A percentile compares a stretch with the other conserved stretches of the same genome.
Evolutionary conservation across 2,329 filamentous ascomycete genomes (phyloP).

Genomic region (Pyrenochaeta sp.): DNA sequence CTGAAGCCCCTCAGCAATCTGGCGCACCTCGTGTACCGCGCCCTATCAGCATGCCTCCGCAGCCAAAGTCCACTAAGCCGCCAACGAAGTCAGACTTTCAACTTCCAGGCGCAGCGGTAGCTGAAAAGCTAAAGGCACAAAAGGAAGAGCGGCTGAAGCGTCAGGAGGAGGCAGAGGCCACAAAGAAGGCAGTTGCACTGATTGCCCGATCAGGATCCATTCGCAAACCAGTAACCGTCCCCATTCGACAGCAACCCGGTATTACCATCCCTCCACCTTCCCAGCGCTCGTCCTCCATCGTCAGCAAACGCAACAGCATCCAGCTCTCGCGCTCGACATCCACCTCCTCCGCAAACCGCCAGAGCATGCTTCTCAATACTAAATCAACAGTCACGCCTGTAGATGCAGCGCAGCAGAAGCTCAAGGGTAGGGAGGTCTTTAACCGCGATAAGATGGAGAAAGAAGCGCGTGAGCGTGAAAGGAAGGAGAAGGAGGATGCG

Average conservation of each 20-base stretch:
- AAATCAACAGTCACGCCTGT: slow-evolving; percentile 40
- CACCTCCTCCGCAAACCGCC: slow-evolving; percentile 34
- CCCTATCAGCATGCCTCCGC: slow-evolving; percentile 55
- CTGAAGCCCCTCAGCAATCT: slow-evolving; percentile 15
- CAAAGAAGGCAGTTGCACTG: slow-evolving; percentile 49
- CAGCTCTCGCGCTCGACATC: slow-evolving; percentile 28
- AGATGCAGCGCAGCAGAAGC: slow-evolving; percentile 40
- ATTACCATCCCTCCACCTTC: slow-evolving; percentile 24
- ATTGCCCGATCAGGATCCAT: slow-evolving; percentile 47
- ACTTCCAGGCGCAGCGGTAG: slow-evolving; percentile 63
- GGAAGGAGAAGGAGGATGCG: slow-evolving; percentile 58
- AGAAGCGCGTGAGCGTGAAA: slow-evolving; percentile 50
- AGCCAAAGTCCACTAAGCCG: slow-evolving; percentile 59
- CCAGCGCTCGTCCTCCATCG: slow-evolving; percentile 25
- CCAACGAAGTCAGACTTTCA: slow-evolving; percentile 61
- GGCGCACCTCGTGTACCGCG: slow-evolving; percentile 21
- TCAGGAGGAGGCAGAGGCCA: slow-evolving; percentile 43
- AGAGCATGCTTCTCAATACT: slow-evolving; percentile 26
- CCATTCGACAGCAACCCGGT: slow-evolving; percentile 51
- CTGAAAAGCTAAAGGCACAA: slow-evolving; percentile 41
- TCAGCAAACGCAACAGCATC: slow-evolving; percentile 35
- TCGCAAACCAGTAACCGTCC: slow-evolving; percentile 58
- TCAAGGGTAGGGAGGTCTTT: slow-evolving; percentile 58
- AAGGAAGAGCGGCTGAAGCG: slow-evolving; percentile 47
- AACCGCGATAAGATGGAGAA: slow-evolving; percentile 55